Percentiles rank a stretch among this genome's conserved stretches.
phyloP scores from a whole-genome alignment of 169 alveolate genomes.

The Pseudocohnilembus persalinus region DNA sequence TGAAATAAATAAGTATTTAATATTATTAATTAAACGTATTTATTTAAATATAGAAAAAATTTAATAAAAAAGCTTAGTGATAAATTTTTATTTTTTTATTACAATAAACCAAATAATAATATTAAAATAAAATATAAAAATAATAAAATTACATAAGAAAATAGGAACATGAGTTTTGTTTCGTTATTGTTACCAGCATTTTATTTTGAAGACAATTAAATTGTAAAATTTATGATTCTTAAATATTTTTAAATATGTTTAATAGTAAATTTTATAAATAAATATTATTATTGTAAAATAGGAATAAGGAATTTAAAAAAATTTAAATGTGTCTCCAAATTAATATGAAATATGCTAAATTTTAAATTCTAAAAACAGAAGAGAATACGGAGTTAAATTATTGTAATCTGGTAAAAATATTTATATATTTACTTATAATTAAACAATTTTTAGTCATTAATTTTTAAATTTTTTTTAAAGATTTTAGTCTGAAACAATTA shows the following conservation, averaged over 20 bases:
- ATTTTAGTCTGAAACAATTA: conserved; percentile 3
- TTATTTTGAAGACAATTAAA: conserved; percentile 14
- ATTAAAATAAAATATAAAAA: no score
- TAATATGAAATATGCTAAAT: conserved; percentile 8
- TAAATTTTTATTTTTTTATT: no score
- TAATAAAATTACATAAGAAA: no score
- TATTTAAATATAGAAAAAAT: no score
- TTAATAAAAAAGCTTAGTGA: no score
- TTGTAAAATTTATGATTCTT: background rate
- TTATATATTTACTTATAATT: background rate
- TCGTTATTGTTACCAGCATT: conserved; percentile 25
- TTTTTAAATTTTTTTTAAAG: background rate
- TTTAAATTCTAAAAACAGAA: background rate
- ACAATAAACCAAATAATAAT: no score
- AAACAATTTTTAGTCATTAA: background rate
- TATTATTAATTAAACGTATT: no score
- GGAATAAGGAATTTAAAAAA: conserved; percentile 1
- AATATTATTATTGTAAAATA: background rate
- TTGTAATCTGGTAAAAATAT: background rate
- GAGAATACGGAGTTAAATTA: conserved; percentile 19
- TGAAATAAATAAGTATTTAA: no score
- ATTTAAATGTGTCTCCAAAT: background rate
- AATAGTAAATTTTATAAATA: background rate
- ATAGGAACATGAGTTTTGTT: conserved; percentile 13
- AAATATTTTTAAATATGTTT: background rate